A percentile compares a stretch with the other conserved stretches of the same genome.
phyloP scores from a whole-genome alignment of 2,329 filamentous ascomycete species.

The Alternaria burnsii region DNA sequence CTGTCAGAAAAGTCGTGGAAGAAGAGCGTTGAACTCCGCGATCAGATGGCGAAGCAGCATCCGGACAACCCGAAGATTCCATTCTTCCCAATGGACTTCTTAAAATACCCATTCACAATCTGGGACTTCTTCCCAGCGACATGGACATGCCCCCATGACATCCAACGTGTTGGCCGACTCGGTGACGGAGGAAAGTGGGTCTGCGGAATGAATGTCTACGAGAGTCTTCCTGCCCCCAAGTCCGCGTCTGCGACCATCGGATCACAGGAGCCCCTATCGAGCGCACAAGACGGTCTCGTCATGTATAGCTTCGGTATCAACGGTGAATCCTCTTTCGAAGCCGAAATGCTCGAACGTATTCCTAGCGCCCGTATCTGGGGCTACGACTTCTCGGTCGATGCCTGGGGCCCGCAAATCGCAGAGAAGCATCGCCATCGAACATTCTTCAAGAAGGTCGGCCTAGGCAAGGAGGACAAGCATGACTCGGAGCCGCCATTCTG shows the following conservation, averaged over 20 bases:
- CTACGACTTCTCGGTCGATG: conserved; percentile 44
- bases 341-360: conserved; percentile 45
- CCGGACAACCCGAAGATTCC: conserved; percentile 42
- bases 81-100: conserved; percentile 42
- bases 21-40: conserved; percentile 39
- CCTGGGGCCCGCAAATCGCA: conserved; percentile 43
- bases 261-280: conserved; percentile 19
- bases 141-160: conserved; percentile 46
- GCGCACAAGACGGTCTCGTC: conserved; percentile 32
- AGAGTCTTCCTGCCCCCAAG: conserved; percentile 31
- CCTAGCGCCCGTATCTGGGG: conserved; percentile 45
- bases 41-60: conserved; percentile 37
- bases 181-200: conserved; percentile 49
- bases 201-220: conserved; percentile 47
- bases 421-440: conserved; percentile 30
- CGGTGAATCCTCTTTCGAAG: conserved; percentile 46
- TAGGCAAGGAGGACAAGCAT: conserved; percentile 39
- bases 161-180: conserved; percentile 43
- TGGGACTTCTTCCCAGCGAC: conserved; percentile 48
- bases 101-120: conserved; percentile 44
- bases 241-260: conserved; percentile 21
- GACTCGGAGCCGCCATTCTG: conserved; percentile 35
- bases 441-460: conserved; percentile 42
- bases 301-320: conserved; percentile 49
- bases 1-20: conserved; percentile 44